Percentiles rank a stretch among this genome's conserved stretches.
Evolutionary conservation across 1,284 basidiomycete species (phyloP).

Genomic region (Cystobasidium slooffiae): DNA sequence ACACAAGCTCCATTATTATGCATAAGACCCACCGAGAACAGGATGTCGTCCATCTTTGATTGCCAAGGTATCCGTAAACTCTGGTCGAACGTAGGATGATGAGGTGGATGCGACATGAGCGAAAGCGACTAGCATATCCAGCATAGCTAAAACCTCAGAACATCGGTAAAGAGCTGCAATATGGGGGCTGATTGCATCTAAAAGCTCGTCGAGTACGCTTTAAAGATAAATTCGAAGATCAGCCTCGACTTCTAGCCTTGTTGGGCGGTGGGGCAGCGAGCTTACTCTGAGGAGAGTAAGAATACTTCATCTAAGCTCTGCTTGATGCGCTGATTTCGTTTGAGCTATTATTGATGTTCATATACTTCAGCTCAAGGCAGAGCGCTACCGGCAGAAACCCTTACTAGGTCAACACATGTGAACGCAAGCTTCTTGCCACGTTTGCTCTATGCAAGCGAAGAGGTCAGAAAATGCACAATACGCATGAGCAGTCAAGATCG

Average conservation of each 20-base stretch:
- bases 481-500: neutral
- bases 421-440: slow-evolving; percentile 53
- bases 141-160: slow-evolving; percentile 66
- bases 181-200: slow-evolving; percentile 48
- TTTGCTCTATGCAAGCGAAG: slow-evolving; percentile 42
- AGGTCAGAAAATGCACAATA: too few relatives aligned
- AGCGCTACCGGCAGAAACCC: neutral
- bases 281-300: slow-evolving; percentile 32
- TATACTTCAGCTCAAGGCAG: neutral
- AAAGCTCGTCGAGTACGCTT: slow-evolving; percentile 52
- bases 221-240: neutral
- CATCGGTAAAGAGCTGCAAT: slow-evolving; percentile 52
- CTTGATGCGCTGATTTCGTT: slow-evolving; percentile 51
- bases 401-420: slow-evolving; percentile 51
- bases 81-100: slow-evolving; percentile 47
- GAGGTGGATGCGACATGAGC: slow-evolving; percentile 75
- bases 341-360: slow-evolving; percentile 43
- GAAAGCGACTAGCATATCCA: slow-evolving; percentile 80
- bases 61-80: slow-evolving; percentile 62
- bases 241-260: slow-evolving; percentile 37
- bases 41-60: slow-evolving; percentile 69
- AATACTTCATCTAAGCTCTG: slow-evolving; percentile 54
- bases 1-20: neutral
- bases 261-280: too few relatives aligned
- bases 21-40: slow-evolving; percentile 30